Base-by-base conservation (phyloP, 2,329 filamentous ascomycete species). In the Dothideomycetes sp. region DNA sequence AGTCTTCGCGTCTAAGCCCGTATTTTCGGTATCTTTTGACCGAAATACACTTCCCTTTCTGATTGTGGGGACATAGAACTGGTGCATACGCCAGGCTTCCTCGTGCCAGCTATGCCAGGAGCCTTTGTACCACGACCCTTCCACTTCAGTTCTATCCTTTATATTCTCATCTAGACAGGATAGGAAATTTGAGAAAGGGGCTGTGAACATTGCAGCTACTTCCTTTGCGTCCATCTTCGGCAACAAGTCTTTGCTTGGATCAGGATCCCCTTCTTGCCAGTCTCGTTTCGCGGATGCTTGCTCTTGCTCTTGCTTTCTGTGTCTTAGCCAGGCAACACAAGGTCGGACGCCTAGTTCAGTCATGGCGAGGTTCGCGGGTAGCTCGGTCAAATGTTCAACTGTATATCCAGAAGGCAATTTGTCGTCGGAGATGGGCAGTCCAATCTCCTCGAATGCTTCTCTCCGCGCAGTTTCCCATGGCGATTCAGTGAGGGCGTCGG, bases 371-470 rank as follows among this genome's bases (percentile, higher is more conserved):
- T 69, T 67, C 3, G 60, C 44, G 16, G 89, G 89, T 3, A 96
- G 70, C 55, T 82, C 75, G 64, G 87, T 93, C 32, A 96, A 75
- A 54, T 91, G 81, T 62, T 95, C 88, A 49, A 96, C 80, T 40
- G 72, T 70, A 63, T 94, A 95, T 1, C 84, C 84, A 10, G 68
- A 64, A 2, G 85, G 84, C 19, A 94, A 71, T 44, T 75, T 74
- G 42, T 58, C 52, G 54, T 87, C 77, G 49, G 78, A 70, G 53
- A 80, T 70, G 2, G 89, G 84, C 3, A 96, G 76, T 1, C 89
- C 89, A 48, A 96, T 94, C 59, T 96, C 89, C 59, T 96, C 89
- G 58, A 75, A 83, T 1, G 89, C 88, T 68, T 96, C 89, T 47
- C 89, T 77, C 16, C 89, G 77, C 7, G 89, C 87, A 37, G 88